Percentiles rank a stretch among this genome's conserved stretches.
phyloP scores from a whole-genome alignment of 148 eudicot genomes.

The Gaultheria prostrata region DNA sequence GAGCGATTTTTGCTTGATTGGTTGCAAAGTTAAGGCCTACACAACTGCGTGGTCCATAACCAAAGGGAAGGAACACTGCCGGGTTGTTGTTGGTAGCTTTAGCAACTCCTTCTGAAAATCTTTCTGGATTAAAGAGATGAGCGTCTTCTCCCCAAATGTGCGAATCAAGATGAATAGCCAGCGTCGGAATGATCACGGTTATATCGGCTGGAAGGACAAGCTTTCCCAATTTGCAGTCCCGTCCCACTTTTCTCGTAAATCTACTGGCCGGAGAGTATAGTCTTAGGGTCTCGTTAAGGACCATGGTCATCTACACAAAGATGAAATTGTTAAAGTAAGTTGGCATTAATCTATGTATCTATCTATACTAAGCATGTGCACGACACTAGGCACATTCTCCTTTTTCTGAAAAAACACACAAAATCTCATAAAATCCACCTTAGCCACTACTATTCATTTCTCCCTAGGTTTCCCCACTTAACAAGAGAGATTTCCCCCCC shows the following conservation, averaged over 20 bases:
- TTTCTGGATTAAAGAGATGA: constrained; percentile 39
- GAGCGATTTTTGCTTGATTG: constrained; percentile 10
- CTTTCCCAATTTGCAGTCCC: constrained; percentile 10
- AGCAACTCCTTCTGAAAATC: constrained; percentile 33
- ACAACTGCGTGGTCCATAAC: constrained; percentile 24
- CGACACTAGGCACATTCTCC: neutral
- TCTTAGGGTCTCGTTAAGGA: constrained; percentile 21
- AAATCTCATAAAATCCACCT: neutral
- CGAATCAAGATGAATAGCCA: constrained; percentile 32
- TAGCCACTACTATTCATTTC: no score
- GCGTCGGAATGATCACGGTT: constrained; percentile 7
- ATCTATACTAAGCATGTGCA: neutral
- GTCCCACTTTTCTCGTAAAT: neutral
- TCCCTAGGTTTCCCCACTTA: neutral
- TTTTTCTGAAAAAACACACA: neutral
- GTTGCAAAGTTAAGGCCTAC: constrained; percentile 27
- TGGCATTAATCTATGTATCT: neutral
- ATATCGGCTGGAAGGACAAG: constrained; percentile 14
- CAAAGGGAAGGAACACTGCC: constrained; percentile 5
- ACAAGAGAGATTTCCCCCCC: no score
- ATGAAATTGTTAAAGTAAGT: no score
- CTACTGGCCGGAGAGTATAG: constrained; percentile 13
- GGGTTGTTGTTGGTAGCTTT: constrained; percentile 33
- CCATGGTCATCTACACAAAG: constrained; percentile 18
- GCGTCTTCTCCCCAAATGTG: constrained; percentile 34